These are phyloP conservation scores for Nakaseomyces nivariensis DNA, from an alignment of 1,139 yeast species.

Conservation along the genomic window DNA sequence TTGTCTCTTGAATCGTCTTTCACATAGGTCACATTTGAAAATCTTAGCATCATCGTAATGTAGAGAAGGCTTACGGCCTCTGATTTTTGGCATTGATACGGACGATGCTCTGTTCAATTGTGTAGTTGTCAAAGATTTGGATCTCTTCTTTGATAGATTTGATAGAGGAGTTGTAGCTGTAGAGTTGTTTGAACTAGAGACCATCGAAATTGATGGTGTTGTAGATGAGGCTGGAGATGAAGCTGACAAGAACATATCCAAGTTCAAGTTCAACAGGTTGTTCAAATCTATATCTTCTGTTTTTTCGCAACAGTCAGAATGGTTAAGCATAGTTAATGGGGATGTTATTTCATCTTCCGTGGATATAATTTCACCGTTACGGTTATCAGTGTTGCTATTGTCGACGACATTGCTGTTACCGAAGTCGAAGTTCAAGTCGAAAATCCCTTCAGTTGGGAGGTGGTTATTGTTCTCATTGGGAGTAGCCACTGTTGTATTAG, in stretches of 20 bases:
- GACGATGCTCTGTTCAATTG: constrained; percentile 10
- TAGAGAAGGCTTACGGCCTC: constrained; percentile 35
- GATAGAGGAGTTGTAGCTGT: constrained; percentile 1
- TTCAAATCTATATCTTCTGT: not conserved
- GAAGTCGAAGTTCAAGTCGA: constrained; percentile 8
- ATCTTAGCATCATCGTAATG: constrained; percentile 31
- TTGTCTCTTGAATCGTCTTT: constrained; percentile 60
- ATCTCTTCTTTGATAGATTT: constrained; percentile 2
- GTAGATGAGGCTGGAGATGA: not conserved
- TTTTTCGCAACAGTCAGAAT: not conserved
- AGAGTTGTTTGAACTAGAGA: not conserved
- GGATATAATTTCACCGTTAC: not conserved
- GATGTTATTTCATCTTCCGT: not conserved
- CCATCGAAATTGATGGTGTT: not conserved
- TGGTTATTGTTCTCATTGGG: not conserved
- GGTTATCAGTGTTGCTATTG: not conserved
- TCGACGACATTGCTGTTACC: constrained; percentile 1
- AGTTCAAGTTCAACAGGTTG: constrained; percentile 1
- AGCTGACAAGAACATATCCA: constrained; percentile 1
- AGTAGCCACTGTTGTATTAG: not conserved
- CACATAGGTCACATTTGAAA: constrained; percentile 37
- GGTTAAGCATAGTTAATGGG: not conserved
- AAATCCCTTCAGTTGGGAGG: constrained; percentile 2
- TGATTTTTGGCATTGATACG: constrained; percentile 22
- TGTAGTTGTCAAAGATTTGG: constrained; percentile 1